Percentiles rank a stretch among this genome's conserved stretches.
phyloP scores from a whole-genome alignment of 2,329 filamentous ascomycete species.

The Penicillium paneum region DNA sequence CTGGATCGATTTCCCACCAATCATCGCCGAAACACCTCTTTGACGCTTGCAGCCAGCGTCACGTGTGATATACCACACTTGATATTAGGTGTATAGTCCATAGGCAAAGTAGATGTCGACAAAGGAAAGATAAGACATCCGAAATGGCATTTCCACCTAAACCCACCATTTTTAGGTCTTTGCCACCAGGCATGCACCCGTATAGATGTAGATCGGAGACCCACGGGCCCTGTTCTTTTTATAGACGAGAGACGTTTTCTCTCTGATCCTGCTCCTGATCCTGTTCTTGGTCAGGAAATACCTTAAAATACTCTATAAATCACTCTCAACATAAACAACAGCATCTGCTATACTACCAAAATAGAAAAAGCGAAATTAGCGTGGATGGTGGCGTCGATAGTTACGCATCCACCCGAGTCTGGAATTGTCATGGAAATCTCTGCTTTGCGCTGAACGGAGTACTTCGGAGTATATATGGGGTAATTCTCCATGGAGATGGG shows the following conservation, averaged over 20 bases:
- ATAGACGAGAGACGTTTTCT: background rate
- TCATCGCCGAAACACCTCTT: background rate
- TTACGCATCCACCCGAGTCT: constrained; percentile 5
- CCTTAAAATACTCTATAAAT: background rate
- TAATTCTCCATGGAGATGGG: background rate
- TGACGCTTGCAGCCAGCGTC: background rate
- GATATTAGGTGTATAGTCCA: background rate
- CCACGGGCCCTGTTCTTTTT: constrained; percentile 6
- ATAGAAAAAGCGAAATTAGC: background rate
- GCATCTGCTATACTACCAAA: no score
- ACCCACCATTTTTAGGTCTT: background rate
- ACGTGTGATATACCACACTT: background rate
- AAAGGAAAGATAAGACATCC: no score
- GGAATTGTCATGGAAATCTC: background rate
- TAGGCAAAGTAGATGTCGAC: background rate
- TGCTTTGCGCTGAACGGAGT: background rate
- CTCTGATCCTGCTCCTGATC: background rate
- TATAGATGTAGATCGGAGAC: constrained; percentile 1
- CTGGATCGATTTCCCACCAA: background rate
- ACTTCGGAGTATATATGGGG: background rate
- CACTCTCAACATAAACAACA: no score
- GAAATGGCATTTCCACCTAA: background rate
- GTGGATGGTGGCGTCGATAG: constrained; percentile 5
- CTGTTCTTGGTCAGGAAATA: background rate
- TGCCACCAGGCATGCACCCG: background rate